Conservation (phyloP, 2,329 filamentous ascomycete genomes). For the Xylariaceae sp. region DNA sequence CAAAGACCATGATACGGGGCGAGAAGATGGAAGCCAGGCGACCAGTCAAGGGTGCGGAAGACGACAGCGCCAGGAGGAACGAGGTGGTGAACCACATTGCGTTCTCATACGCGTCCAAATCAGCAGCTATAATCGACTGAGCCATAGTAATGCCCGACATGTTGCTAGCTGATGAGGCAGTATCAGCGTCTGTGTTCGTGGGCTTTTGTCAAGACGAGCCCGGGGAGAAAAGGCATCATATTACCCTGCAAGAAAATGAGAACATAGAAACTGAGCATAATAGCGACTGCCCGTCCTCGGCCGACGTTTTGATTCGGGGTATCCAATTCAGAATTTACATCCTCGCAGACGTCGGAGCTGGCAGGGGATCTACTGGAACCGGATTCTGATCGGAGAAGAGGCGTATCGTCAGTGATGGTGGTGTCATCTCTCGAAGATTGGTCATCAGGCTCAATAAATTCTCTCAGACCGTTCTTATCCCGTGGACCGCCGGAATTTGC, state of each 20-base stretch:
- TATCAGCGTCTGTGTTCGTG: neutral
- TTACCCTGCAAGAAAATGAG: conserved; percentile 66
- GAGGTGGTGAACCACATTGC: conserved; percentile 81
- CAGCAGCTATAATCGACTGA: conserved; percentile 74
- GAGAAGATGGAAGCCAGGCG: conserved; percentile 76
- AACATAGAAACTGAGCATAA: conserved; percentile 56
- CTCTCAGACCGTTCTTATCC: conserved; percentile 2
- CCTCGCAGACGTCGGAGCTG: conserved; percentile 19
- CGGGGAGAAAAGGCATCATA: conserved; percentile 7
- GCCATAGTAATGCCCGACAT: conserved; percentile 82
- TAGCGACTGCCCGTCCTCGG: conserved; percentile 43
- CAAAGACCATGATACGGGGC: conserved; percentile 65
- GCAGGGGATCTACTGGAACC: conserved; percentile 14
- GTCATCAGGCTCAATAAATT: conserved; percentile 13
- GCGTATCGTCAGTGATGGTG: conserved; percentile 32
- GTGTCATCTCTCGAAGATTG: conserved; percentile 16
- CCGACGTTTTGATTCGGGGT: conserved; percentile 36
- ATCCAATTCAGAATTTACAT: conserved; percentile 25
- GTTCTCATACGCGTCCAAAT: conserved; percentile 72
- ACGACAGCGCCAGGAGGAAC: conserved; percentile 67
- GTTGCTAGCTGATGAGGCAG: conserved; percentile 55
- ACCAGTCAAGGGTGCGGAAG: conserved; percentile 69
- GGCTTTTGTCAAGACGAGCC: neutral
- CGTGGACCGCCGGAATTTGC: conserved; percentile 6
- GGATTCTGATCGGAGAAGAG: conserved; percentile 30